A percentile compares a stretch with the other conserved stretches of the same genome.
phyloP scores from a whole-genome alignment of 768 basidiomycete species.

The Rickenella mellea region DNA sequence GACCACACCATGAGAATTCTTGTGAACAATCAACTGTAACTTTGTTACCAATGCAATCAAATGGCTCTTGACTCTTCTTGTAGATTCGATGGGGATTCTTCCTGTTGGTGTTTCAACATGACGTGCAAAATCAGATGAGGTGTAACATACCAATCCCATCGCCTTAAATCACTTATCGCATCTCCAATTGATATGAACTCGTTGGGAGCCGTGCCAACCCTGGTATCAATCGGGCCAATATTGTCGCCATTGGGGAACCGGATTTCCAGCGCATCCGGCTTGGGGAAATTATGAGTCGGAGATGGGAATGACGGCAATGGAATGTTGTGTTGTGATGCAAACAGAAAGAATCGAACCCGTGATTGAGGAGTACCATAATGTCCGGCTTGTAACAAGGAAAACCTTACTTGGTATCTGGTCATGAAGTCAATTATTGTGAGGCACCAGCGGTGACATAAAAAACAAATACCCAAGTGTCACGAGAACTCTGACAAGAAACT shows the following conservation, averaged over 20 bases:
- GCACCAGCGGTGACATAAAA: neutral
- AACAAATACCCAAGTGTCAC: constrained; percentile 50
- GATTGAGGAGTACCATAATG: constrained; percentile 50
- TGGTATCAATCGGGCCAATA: constrained; percentile 30
- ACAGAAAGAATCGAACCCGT: constrained; percentile 42
- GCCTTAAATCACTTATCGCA: constrained; percentile 64
- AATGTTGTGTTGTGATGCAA: constrained; percentile 33
- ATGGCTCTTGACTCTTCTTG: constrained; percentile 20
- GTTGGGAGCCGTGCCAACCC: constrained; percentile 50
- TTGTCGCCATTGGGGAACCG: constrained; percentile 32
- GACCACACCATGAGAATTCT: constrained; percentile 30
- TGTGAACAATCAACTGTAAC: constrained; percentile 5
- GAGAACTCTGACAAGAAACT: constrained; percentile 51
- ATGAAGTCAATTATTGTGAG: neutral
- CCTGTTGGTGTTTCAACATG: constrained; percentile 5
- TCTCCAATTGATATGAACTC: constrained; percentile 59
- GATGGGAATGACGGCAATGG: constrained; percentile 43
- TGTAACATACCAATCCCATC: constrained; percentile 58
- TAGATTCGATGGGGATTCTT: constrained; percentile 11
- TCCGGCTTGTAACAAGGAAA: constrained; percentile 40
- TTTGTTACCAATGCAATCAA: constrained; percentile 22
- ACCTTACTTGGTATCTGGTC: constrained; percentile 37
- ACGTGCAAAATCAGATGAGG: constrained; percentile 1
- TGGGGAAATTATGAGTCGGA: constrained; percentile 44
- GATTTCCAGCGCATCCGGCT: constrained; percentile 36